phyloP scores from a whole-genome alignment of 305 asterid genomes.

The Fraxinus angustifolia region DNA sequence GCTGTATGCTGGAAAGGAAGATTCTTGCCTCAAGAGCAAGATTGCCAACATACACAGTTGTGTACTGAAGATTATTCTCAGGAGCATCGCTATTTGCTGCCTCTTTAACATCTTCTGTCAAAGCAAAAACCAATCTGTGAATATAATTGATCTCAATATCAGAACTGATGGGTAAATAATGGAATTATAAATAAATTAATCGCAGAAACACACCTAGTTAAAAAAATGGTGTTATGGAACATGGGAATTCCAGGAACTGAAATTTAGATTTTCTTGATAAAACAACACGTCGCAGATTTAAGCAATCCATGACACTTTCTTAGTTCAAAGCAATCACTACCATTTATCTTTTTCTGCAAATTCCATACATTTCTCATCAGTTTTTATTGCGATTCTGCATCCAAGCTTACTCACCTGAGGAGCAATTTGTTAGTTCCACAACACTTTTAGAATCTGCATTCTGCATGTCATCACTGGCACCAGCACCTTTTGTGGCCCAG shows the following conservation, averaged over 20 bases:
- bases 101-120: conserved; percentile 73
- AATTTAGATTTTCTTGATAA: not conserved
- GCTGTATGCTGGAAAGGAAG: not conserved
- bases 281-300: not conserved
- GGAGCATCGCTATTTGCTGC: conserved; percentile 68
- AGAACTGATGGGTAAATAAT: not conserved
- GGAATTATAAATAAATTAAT: not conserved
- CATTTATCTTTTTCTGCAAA: not conserved
- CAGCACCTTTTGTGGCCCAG: conserved; percentile 97
- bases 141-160: conserved; percentile 7
- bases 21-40: conserved; percentile 80
- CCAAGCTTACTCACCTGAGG: conserved; percentile 52
- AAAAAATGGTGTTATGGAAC: not conserved
- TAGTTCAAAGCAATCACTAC: not conserved
- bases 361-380: not conserved
- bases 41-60: conserved; percentile 87
- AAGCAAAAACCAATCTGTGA: conserved; percentile 14
- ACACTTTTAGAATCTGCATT: conserved; percentile 69
- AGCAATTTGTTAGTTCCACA: conserved; percentile 69
- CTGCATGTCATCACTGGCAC: conserved; percentile 65
- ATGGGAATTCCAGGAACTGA: not conserved
- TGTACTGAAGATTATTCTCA: conserved; percentile 78
- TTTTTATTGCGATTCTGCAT: not conserved
- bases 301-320: not conserved
- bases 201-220: conserved; percentile 9